A percentile compares a stretch with the other conserved stretches of the same genome.
phyloP scores from a whole-genome alignment of 495 filamentous ascomycete genomes.

The Neurospora sp. region DNA sequence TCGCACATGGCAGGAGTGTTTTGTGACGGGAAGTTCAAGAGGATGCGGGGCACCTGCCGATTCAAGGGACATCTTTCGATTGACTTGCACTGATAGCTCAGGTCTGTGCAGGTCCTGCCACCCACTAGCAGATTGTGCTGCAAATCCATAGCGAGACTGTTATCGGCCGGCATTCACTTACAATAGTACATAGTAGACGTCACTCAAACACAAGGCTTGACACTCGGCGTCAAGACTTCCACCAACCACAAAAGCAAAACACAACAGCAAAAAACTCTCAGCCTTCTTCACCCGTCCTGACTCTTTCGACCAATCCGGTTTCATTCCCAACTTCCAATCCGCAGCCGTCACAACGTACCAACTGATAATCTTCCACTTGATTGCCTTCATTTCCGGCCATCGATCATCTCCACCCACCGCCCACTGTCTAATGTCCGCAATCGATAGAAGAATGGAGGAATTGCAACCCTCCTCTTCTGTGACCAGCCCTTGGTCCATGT shows the following conservation, averaged over 20 bases:
- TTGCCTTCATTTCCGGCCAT: not conserved
- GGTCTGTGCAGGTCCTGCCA: not conserved
- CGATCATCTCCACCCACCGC: not conserved
- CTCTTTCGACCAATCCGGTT: not conserved
- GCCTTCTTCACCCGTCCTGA: not conserved
- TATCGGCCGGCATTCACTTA: not conserved
- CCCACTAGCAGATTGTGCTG: not conserved
- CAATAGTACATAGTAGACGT: too few relatives aligned
- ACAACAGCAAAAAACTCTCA: not conserved
- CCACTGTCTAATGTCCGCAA: not conserved
- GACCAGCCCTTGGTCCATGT: not conserved
- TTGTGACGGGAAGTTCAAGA: not conserved
- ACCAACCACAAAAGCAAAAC: not conserved
- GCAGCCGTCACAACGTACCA: not conserved
- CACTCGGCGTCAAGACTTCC: not conserved
- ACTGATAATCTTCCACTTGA: not conserved
- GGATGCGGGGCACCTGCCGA: not conserved
- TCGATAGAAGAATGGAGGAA: not conserved
- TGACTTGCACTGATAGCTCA: not conserved
- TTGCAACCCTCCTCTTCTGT: not conserved
- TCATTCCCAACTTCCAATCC: not conserved
- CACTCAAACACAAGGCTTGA: not conserved
- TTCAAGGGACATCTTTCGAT: not conserved
- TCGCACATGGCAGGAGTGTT: not conserved
- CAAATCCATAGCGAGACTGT: not conserved